phyloP scores from a whole-genome alignment of 495 filamentous ascomycete genomes.

The Neurospora intermedia region DNA sequence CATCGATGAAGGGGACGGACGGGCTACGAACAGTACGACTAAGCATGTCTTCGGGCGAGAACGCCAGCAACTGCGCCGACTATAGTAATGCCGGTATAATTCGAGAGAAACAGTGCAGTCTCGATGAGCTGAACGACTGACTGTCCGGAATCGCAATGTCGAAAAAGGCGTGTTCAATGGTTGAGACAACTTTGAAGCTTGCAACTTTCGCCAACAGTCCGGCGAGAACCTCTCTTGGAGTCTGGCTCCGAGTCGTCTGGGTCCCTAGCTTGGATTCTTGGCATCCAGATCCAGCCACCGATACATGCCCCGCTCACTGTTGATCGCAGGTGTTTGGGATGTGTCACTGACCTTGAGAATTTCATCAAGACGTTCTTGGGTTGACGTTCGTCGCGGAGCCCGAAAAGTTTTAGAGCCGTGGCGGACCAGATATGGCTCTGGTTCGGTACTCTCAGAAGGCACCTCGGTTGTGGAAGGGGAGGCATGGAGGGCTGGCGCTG shows the following conservation, averaged over 20 bases:
- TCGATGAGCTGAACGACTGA: background rate
- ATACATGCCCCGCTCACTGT: background rate
- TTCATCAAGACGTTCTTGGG: conserved; percentile 29
- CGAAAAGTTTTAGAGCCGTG: conserved; percentile 4
- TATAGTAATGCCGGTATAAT: background rate
- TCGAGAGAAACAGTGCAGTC: background rate
- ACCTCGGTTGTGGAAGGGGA: background rate
- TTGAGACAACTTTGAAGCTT: background rate
- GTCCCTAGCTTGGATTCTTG: background rate
- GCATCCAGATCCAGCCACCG: background rate
- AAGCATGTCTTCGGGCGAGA: conserved; percentile 13
- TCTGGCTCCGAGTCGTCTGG: background rate
- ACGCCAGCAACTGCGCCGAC: conserved; percentile 9
- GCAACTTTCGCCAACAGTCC: background rate
- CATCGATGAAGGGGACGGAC: background rate
- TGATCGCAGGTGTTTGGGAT: background rate
- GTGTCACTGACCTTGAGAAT: conserved; percentile 34
- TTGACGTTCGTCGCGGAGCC: conserved; percentile 17
- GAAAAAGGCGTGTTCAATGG: background rate
- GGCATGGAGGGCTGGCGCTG: background rate
- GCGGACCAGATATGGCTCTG: background rate
- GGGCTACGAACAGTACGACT: conserved; percentile 15
- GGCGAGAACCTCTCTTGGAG: background rate
- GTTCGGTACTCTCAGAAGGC: background rate
- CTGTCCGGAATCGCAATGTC: background rate